A percentile compares a stretch with the other conserved stretches of the same genome.
phyloP scores from a whole-genome alignment of 805 yeast species.

The Ogataea nakhonphanomensis region DNA sequence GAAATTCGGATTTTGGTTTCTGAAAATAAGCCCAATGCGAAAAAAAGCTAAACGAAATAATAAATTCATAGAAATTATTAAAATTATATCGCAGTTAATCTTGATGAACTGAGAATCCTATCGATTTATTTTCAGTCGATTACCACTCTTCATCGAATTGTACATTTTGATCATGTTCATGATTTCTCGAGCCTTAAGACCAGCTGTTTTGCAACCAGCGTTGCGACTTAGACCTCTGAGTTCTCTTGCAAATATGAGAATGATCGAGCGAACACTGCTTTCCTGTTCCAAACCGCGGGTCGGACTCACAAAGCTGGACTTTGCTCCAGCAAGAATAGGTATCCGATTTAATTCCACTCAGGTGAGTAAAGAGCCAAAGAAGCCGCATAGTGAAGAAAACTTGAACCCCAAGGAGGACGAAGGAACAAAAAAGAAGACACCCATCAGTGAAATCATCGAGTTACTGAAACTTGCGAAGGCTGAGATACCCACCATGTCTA shows the following conservation, averaged over 20 bases:
- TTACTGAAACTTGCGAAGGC: conserved; percentile 54
- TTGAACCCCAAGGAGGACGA: background rate
- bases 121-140: too few relatives aligned
- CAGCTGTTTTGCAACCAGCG: background rate
- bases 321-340: background rate
- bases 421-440: conserved; percentile 16
- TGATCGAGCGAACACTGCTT: background rate
- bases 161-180: background rate
- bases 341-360: background rate
- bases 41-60: background rate
- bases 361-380: background rate
- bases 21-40: background rate
- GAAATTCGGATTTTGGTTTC: conserved; percentile 12
- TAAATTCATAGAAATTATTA: conserved; percentile 1
- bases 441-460: conserved; percentile 40
- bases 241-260: background rate
- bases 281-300: background rate
- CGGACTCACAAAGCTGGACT: background rate
- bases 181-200: background rate
- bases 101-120: background rate
- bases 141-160: background rate
- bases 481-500: conserved; percentile 50
- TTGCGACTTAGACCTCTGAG: background rate
- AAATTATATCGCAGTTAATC: background rate
- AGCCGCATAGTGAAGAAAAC: background rate